phyloP scores from a whole-genome alignment of 495 filamentous ascomycete species.

The Astrothelium subdiscretum region DNA sequence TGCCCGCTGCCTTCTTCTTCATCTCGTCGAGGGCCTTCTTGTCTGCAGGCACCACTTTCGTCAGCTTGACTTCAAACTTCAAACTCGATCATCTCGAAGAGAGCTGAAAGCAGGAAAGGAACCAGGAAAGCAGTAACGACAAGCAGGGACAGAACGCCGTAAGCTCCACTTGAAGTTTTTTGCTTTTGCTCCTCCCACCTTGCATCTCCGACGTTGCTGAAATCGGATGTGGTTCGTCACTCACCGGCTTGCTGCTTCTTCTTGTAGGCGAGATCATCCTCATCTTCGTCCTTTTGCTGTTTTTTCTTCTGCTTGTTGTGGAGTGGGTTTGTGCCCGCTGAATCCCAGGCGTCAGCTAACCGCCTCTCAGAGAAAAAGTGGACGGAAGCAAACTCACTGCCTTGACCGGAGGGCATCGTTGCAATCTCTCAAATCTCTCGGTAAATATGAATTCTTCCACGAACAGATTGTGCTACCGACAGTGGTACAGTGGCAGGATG shows the following conservation, averaged over 20 bases:
- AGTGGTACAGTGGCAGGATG: too few relatives aligned
- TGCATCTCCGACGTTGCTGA: neutral
- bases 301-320: conserved; percentile 35
- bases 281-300: conserved; percentile 18
- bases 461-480: neutral
- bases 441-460: neutral
- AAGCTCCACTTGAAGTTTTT: neutral
- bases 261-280: conserved; percentile 27
- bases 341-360: neutral
- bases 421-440: neutral
- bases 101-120: neutral
- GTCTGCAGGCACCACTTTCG: conserved; percentile 13
- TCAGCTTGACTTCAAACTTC: neutral
- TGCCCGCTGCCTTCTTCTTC: conserved; percentile 25
- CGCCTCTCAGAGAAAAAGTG: neutral
- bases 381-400: conserved; percentile 3
- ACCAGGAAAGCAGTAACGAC: neutral
- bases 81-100: neutral
- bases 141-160: neutral
- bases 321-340: conserved; percentile 29
- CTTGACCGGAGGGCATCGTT: conserved; percentile 13
- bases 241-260: conserved; percentile 27
- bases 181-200: neutral
- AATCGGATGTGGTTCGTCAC: neutral
- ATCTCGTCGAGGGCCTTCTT: conserved; percentile 32